Evolutionary conservation across 805 yeast species (phyloP), one percentile per base, ranked within the genome.

Genomic region (Hanseniaspora thailandica): DNA sequence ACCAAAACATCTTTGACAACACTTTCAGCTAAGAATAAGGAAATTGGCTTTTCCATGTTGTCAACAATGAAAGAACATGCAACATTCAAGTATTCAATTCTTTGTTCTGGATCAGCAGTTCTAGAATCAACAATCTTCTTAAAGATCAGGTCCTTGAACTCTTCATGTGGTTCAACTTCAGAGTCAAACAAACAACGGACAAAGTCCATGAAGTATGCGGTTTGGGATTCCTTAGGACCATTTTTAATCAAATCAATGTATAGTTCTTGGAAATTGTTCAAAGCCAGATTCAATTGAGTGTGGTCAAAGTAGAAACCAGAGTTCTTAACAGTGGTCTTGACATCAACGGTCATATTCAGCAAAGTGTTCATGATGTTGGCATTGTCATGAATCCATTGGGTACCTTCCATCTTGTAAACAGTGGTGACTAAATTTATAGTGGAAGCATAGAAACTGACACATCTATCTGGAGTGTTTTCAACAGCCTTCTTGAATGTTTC

Each of bases 221-320:
- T 66, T 15, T 65, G 61, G 15, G 69, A 25, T 9, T 34, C 19
- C 19, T 71, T 45, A 47, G 12, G 55, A 43, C 13, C 58, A 55
- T 12, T 67, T 59, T 46, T 75, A 62, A 58, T 66, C 10, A 48
- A 71, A 4, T 55, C 54, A 6, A 77, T 69, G 54, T 75, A 75
- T 0, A 79, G 55, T 0, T 51, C 45, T 63, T 86, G 90, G 45
- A 86, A 71, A 52, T 76, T 80, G 23, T 74, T 74, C 25, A 84
- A 69, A 0, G 93, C 80, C 61, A 84, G 88, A 33, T 76, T 82
- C 3, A 86, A 72, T 62, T 84, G 86, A 62, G 88, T 76, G 56
- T 82, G 86, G 19, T 67, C 70, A 45, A 65, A 60, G 50, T 65
- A 64, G 46, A 66, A 65, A 1, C 57, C 47, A 36, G 62, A 63